A percentile compares a stretch with the other conserved stretches of the same genome.
These are phyloP conservation scores for Tuber microsphaerosporum DNA, from an alignment of 495 filamentous ascomycete species.

Conservation along the genomic window DNA sequence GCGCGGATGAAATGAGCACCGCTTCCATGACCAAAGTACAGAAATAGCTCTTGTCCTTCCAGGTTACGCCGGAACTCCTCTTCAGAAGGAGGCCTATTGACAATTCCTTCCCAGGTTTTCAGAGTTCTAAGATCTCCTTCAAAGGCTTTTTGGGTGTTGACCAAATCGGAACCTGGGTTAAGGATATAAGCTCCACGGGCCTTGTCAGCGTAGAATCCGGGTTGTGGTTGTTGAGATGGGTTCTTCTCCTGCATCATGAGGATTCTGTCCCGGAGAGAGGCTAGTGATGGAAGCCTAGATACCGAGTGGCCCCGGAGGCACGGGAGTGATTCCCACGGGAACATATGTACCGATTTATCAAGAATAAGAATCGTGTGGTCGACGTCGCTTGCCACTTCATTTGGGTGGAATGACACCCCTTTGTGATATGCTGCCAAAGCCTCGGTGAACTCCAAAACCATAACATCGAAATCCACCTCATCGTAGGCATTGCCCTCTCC, in stretches of 20 bases:
- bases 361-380: conserved; percentile 84
- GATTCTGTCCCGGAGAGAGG: conserved; percentile 65
- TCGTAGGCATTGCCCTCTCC: conserved; percentile 96
- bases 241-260: conserved; percentile 47
- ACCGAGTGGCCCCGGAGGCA: conserved; percentile 73
- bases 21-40: conserved; percentile 95
- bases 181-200: conserved; percentile 72
- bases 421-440: conserved; percentile 72
- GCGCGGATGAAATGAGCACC: conserved; percentile 89
- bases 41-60: conserved; percentile 56
- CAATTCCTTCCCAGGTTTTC: conserved; percentile 57
- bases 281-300: conserved; percentile 75
- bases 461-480: conserved; percentile 89
- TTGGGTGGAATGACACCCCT: conserved; percentile 43
- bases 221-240: conserved; percentile 19
- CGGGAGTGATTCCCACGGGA: conserved; percentile 93
- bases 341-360: conserved; percentile 78
- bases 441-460: conserved; percentile 75
- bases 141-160: conserved; percentile 69
- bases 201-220: conserved; percentile 53
- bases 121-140: conserved; percentile 53
- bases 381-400: conserved; percentile 41
- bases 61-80: conserved; percentile 62
- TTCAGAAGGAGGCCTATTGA: conserved; percentile 64
- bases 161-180: conserved; percentile 76